Base-by-base conservation (phyloP, 1,284 basidiomycete genomes). In the Irpex sp. region DNA sequence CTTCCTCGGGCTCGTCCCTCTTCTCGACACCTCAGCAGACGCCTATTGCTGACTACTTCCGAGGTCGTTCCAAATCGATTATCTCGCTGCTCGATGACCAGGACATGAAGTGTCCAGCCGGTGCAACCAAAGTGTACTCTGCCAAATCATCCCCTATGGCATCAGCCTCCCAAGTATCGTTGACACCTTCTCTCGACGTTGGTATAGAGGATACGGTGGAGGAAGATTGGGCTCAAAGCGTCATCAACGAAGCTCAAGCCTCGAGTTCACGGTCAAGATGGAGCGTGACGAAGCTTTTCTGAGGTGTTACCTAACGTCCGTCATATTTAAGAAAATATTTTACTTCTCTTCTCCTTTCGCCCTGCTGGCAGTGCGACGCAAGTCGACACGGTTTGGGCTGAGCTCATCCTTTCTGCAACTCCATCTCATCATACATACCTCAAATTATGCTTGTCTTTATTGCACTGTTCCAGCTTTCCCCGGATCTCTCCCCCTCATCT, bases 191-290 rank as follows among this genome's bases (percentile, higher is more conserved):
- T 8, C 69, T 74, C 57, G 63, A 66, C 55, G 47, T 74, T 37
- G 60, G 65, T n/a, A 59, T 72, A 63, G 76, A 80, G 13, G 13
- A 21, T 8, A 55, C 55, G 8, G 71, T 75, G 43, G 75, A 77
- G 61, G 82, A 84, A 55, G 83, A 87, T 68, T 89, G 86, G 86
- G 84, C 83, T 59, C 76, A 78, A 68, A 85, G 82, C 67, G 86
- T 88, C 47, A 70, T 88, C 59, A 69, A 81, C 67, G 84, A 83
- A 49, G 84, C 84, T 46, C 81, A 83, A 67, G 72, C 75, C 46
- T 26, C 61, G 49, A 50, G 55, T 4, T 56, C 53, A 13, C 37
- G 54, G 19, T 43, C 53, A n/a, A 7, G 37, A 4, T 59, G 57
- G 57, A 46, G 57, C 33, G 57, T 62, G 31, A 64, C 68, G 4